Evolutionary conservation across 139 green algal species (phyloP), one percentile per base, ranked within the genome.

Genomic region (Picochlorum sp.): DNA sequence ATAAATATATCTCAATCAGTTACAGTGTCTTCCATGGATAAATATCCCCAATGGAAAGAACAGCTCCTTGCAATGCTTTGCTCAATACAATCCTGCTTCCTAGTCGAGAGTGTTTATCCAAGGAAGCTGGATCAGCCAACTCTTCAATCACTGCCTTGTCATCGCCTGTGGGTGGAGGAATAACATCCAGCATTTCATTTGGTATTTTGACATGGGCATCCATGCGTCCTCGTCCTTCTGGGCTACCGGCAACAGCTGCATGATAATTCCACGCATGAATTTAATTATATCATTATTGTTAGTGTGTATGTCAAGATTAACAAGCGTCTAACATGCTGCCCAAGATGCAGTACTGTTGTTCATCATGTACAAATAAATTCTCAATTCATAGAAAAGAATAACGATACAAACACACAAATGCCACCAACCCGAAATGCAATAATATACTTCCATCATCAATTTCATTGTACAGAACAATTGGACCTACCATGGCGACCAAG

Each of bases 201-300:
- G 55, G 55, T 18, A 61, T 20, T n/a, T 61, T 61, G 5, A 61
- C 32, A 30, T 61, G 55, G 33, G 55, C 37, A 33, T 61, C 55
- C 16, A 50, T 13, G 5, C 6, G 25, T 9, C 32, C 55, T 24
- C 55, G n/a, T 14, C 55, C 55, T n/a, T 61, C 32, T 22, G 55
- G 55, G 24, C 55, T 49, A 61, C 16, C 24, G 6, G 32, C 31
- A 26, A 61, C 5, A 9, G 40, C 55, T 33, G n/a, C 55, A 25
- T 35, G 26, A 47, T 47, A 26, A 47, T 26, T 47, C 22, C 18
- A 22, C 20, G 0, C 3, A 18, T 25, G 22, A 10, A 7, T 41
- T 18, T 41, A 41, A 12, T 41, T 41, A 9, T n/a, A n/a, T n/a
- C n/a, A n/a, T n/a, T n/a, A n/a, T n/a, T n/a, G n/a, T n/a, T n/a